Conservation (phyloP, 2,329 filamentous ascomycete genomes). For the Alternaria tenuissima region DNA sequence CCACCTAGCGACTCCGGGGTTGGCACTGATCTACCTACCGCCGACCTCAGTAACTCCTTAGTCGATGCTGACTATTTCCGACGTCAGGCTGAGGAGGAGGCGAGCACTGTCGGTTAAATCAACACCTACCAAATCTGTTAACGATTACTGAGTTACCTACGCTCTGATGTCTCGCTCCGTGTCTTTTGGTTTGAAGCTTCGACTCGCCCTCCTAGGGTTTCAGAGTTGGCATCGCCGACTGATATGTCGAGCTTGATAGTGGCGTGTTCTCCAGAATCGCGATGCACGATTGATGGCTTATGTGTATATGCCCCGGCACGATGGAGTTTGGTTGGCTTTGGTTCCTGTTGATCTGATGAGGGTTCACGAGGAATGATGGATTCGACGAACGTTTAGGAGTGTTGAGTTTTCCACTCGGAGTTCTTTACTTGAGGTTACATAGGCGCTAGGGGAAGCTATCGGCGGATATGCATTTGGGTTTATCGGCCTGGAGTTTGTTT, state of each 20-base stretch:
- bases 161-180: conserved; percentile 9
- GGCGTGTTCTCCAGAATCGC: neutral
- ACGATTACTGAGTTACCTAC: neutral
- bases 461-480: neutral
- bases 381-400: neutral
- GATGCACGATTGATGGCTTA: neutral
- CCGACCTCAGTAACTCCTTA: conserved; percentile 32
- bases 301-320: neutral
- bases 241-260: conserved; percentile 8
- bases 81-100: conserved; percentile 48
- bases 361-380: neutral
- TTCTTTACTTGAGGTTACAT: neutral
- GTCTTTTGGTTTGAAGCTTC: conserved; percentile 17
- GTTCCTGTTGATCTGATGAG: neutral
- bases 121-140: neutral
- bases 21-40: conserved; percentile 49
- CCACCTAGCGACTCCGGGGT: conserved; percentile 49
- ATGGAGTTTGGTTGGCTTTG: conserved; percentile 1
- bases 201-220: conserved; percentile 17
- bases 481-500: neutral
- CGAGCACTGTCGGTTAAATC: conserved; percentile 44
- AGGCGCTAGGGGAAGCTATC: neutral
- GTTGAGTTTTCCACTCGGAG: neutral
- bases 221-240: conserved; percentile 19
- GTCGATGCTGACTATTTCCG: conserved; percentile 49